Conservation (phyloP, 208 protist species). For the Dictyostelium gargantuum region DNA sequence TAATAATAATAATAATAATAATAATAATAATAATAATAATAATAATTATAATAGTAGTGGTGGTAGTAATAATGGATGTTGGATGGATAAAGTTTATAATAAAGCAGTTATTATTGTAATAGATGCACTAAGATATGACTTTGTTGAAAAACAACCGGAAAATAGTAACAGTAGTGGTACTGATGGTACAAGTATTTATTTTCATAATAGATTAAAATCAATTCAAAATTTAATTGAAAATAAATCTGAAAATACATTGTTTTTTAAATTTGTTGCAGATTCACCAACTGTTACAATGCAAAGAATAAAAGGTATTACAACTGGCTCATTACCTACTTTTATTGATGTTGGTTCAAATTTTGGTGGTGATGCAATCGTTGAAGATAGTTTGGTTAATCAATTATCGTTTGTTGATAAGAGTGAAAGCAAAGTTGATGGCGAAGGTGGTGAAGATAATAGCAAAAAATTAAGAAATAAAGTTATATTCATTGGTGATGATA, state of each 20-base stretch:
- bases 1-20: neutral
- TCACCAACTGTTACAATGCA: constrained; percentile 97
- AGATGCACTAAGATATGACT: constrained; percentile 88
- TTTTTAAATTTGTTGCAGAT: constrained; percentile 92
- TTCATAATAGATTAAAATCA: constrained; percentile 75
- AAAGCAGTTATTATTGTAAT: constrained; percentile 84
- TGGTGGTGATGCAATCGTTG: constrained; percentile 87
- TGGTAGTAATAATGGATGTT: constrained; percentile 45
- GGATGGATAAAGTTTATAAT: constrained; percentile 72
- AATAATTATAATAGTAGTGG: too few species aligned
- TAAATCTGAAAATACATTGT: constrained; percentile 42
- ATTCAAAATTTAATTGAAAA: constrained; percentile 66
- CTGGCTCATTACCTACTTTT: constrained; percentile 96
- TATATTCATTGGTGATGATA: constrained; percentile 95
- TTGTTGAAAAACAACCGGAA: constrained; percentile 47
- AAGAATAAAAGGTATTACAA: constrained; percentile 90
- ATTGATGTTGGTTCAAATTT: constrained; percentile 94
- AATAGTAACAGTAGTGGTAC: neutral
- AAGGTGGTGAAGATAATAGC: neutral
- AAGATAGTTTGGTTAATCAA: constrained; percentile 95
- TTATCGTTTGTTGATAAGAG: constrained; percentile 79
- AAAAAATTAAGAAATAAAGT: constrained; percentile 58
- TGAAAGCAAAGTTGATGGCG: neutral
- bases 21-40: too few species aligned
- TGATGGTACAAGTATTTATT: neutral